These are phyloP conservation scores for Penicillium herquei DNA, from an alignment of 495 filamentous ascomycete species.

Conservation along the genomic window DNA sequence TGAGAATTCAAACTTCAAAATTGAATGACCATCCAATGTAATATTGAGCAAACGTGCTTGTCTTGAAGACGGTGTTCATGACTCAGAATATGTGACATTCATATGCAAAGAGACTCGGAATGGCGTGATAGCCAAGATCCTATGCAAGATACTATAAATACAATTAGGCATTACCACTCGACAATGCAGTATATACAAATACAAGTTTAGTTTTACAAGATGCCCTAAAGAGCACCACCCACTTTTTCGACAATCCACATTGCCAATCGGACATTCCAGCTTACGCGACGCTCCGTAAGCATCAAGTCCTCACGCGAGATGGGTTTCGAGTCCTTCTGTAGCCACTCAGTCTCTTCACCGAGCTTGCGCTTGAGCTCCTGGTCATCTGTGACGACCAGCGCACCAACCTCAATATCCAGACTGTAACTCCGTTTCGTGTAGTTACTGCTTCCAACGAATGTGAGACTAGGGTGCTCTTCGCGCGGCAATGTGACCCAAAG, in stretches of 20 bases:
- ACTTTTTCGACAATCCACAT: constrained; percentile 84
- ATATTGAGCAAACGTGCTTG: too few species aligned
- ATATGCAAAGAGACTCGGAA: background rate
- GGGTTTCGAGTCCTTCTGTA: constrained; percentile 66
- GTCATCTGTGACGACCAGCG: constrained; percentile 79
- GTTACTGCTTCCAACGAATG: constrained; percentile 86
- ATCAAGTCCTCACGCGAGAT: constrained; percentile 74
- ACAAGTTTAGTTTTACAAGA: background rate
- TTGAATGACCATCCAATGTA: too few species aligned
- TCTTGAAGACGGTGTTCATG: background rate
- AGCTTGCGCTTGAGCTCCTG: constrained; percentile 68
- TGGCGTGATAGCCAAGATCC: background rate
- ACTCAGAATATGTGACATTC: background rate
- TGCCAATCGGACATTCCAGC: constrained; percentile 78
- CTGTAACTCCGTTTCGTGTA: constrained; percentile 93
- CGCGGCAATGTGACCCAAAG: constrained; percentile 80
- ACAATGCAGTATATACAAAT: constrained; percentile 2
- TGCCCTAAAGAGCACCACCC: constrained; percentile 60
- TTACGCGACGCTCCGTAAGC: constrained; percentile 75
- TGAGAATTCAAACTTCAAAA: too few species aligned
- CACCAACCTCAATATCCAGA: constrained; percentile 85
- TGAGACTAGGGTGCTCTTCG: constrained; percentile 64
- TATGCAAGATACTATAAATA: constrained; percentile 11
- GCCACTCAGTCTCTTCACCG: constrained; percentile 72
- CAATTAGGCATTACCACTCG: constrained; percentile 8